Evolutionary conservation across 176 grass and related monocot species (phyloP).

Genomic region (Triticum aestivum): IWGSC_CS_RefSeq_v2.1 NC_057798.1:222722815-222723314

Average conservation of each 20-base stretch:
- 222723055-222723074: not conserved
- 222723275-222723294: conserved; percentile 83
- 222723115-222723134: not conserved
- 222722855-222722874: not conserved
- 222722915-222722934: not conserved
- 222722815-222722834: not conserved
- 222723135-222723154: not conserved
- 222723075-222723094: not conserved
- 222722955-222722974: not conserved
- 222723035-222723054: not conserved
- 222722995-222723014: not conserved
- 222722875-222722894: not conserved
- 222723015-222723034: not conserved
- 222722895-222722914: not conserved
- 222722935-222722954: not conserved
- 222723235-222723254: conserved; percentile 86
- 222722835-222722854: not conserved
- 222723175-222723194: not conserved
- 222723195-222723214: not conserved
- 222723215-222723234: conserved; percentile 11
- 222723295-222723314: conserved; percentile 81
- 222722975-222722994: not conserved
- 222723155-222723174: not conserved
- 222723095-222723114: not conserved
- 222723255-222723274: conserved; percentile 91